Percentiles rank a stretch among this genome's conserved stretches.
Conservation (phyloP, 2,329 filamentous ascomycete species). For the Alternaria arbusti region DNA sequence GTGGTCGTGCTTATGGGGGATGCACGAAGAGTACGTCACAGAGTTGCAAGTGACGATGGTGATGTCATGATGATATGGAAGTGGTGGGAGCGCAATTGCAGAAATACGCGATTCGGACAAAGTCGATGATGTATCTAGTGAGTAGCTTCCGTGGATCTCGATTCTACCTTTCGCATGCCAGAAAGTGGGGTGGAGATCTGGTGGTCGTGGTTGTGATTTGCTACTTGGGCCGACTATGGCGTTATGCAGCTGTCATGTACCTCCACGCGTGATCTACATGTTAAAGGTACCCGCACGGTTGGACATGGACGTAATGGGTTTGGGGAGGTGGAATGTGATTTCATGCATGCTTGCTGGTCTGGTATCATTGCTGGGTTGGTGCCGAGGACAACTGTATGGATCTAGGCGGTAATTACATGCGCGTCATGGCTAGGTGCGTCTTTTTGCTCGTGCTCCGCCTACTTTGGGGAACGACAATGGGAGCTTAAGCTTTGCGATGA, state of each 20-base stretch:
- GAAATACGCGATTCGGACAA: not conserved
- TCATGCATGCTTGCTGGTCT: not conserved
- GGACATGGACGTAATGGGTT: not conserved
- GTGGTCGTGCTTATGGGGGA: not conserved
- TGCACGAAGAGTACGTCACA: conserved; percentile 9
- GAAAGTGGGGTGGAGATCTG: not conserved
- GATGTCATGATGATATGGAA: conserved; percentile 29
- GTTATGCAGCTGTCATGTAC: conserved; percentile 5
- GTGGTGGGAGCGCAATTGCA: not conserved
- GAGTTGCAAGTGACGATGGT: conserved; percentile 1
- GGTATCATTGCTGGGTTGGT: not conserved
- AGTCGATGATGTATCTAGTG: conserved; percentile 18
- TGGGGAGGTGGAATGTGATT: not conserved
- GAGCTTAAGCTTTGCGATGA: conserved; percentile 73
- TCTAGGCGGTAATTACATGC: not conserved
- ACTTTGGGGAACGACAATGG: conserved; percentile 83
- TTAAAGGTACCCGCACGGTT: not conserved
- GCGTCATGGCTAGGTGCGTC: conserved; percentile 2
- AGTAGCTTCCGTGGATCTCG: conserved; percentile 9
- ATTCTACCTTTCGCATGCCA: not conserved
- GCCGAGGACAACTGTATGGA: not conserved
- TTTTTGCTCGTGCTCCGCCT: conserved; percentile 27
- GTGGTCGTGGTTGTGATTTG: not conserved
- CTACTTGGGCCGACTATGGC: not conserved
- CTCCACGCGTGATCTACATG: not conserved